Evolutionary conservation across 2,329 filamentous ascomycete species (phyloP), one percentile per base, ranked within the genome.

Genomic region (Orbilia blumenaviensis): DNA sequence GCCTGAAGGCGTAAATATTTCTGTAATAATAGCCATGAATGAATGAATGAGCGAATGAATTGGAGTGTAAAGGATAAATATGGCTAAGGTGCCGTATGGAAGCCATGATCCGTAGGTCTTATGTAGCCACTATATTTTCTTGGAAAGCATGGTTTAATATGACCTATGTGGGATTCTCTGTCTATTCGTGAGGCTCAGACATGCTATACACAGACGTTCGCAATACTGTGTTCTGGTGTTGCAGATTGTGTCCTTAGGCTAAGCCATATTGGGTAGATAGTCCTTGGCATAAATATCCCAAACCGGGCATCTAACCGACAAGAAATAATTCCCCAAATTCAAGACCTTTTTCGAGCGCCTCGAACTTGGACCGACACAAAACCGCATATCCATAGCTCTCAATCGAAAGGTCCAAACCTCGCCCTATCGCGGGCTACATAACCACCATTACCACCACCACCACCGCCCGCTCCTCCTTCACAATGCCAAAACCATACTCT

Each of bases 401-500:
- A 9, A 46, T 9, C 25, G 6, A 18, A n/a, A 5, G 8, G n/a
- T 23, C n/a, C 41, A 16, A 44, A 23, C 41, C 41, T 16, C 32
- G n/a, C 16, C 18, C 36, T 41, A 21, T 48, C n/a, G n/a, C n/a
- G n/a, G n/a, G n/a, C n/a, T n/a, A n/a, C n/a, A n/a, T n/a, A n/a
- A n/a, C n/a, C n/a, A n/a, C n/a, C n/a, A n/a, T n/a, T n/a, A n/a
- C n/a, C n/a, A n/a, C n/a, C 21, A n/a, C 16, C 44, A n/a, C 14
- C 46, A 23, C 6, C 2, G 5, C 23, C 10, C 25, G n/a, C n/a
- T 8, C 18, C 27, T 38, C 21, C 1, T 18, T 8, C 14, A 50
- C 3, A 18, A 75, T 75, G 71, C 71, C 71, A 27, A 75, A 75
- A 64, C 71, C 71, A 29, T 75, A 75, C 71, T 58, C 71, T 14